phyloP scores from a whole-genome alignment of 2,329 filamentous ascomycete genomes.

The Pyrenochaeta sp. region DNA sequence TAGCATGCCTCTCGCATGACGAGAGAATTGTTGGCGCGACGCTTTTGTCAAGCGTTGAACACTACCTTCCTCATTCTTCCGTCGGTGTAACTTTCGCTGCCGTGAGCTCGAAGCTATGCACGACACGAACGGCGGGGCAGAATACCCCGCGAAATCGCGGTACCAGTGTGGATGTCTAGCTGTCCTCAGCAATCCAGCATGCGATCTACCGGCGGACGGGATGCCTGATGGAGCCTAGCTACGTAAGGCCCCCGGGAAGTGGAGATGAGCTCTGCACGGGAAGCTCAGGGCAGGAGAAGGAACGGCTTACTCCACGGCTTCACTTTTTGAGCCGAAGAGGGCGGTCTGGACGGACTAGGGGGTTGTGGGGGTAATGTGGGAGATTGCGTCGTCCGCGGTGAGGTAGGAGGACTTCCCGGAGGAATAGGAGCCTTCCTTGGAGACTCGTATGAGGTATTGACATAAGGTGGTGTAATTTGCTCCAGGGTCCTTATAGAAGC shows the following conservation, averaged over 20 bases:
- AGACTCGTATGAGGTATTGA: slow-evolving; percentile 25
- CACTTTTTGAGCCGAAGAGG: slow-evolving; percentile 19
- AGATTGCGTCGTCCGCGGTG: slow-evolving; percentile 13
- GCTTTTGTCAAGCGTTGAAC: background rate
- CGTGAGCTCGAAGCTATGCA: background rate
- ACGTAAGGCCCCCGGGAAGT: background rate
- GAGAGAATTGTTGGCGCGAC: background rate
- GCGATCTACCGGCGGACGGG: slow-evolving; percentile 16
- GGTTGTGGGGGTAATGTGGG: slow-evolving; percentile 17
- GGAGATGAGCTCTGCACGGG: background rate
- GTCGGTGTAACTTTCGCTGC: slow-evolving; percentile 6
- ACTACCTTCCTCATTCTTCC: slow-evolving; percentile 13
- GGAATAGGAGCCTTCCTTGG: slow-evolving; percentile 25
- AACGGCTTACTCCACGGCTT: slow-evolving; percentile 45
- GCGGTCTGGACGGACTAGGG: slow-evolving; percentile 26
- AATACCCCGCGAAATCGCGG: slow-evolving; percentile 9
- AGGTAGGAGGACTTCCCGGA: slow-evolving; percentile 24
- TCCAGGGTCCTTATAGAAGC: slow-evolving; percentile 40
- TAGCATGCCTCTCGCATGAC: slow-evolving; percentile 3
- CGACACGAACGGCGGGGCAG: background rate
- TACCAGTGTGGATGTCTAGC: slow-evolving; percentile 11
- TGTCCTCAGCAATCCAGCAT: slow-evolving; percentile 10
- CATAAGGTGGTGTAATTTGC: slow-evolving; percentile 14
- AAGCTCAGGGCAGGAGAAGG: slow-evolving; percentile 38
- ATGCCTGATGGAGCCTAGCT: slow-evolving; percentile 13